Conservation (phyloP, 2,329 filamentous ascomycete species). For the Ascochyta viciae-villosae region DNA sequence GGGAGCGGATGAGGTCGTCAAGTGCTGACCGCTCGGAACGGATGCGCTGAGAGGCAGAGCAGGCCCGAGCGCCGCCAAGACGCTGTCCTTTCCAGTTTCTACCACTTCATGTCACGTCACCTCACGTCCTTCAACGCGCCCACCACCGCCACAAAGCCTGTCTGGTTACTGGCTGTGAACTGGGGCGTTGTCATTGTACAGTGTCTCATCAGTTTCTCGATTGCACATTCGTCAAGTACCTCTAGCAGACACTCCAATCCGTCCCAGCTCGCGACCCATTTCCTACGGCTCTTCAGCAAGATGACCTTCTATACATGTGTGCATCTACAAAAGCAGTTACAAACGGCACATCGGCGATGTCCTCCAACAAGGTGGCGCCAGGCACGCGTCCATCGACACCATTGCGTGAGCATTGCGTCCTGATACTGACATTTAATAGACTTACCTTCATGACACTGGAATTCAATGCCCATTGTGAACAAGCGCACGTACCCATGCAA, state of each 20-base stretch:
- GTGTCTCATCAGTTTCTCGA: too few relatives aligned
- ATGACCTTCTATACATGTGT: too few relatives aligned
- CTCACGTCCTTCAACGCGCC: neutral
- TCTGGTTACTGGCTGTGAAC: too few relatives aligned
- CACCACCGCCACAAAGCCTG: too few relatives aligned
- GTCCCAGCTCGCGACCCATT: too few relatives aligned
- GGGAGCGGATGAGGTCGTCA: conserved; percentile 14
- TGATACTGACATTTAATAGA: neutral
- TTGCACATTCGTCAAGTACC: too few relatives aligned
- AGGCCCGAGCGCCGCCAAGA: conserved; percentile 13
- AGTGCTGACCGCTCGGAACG: conserved; percentile 10
- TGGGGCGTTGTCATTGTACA: too few relatives aligned
- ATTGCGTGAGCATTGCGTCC: neutral
- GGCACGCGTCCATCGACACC: neutral
- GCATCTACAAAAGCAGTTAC: too few relatives aligned
- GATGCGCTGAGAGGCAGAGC: neutral
- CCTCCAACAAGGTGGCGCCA: too few relatives aligned
- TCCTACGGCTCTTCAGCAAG: too few relatives aligned
- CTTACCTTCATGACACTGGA: neutral
- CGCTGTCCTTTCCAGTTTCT: neutral
- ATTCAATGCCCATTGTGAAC: neutral
- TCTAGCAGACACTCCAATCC: too few relatives aligned
- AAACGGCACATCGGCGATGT: too few relatives aligned
- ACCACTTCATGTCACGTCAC: neutral
- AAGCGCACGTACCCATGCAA: neutral